Conservation (phyloP, 2,329 filamentous ascomycete species). For the Neonectria magnoliae region DNA sequence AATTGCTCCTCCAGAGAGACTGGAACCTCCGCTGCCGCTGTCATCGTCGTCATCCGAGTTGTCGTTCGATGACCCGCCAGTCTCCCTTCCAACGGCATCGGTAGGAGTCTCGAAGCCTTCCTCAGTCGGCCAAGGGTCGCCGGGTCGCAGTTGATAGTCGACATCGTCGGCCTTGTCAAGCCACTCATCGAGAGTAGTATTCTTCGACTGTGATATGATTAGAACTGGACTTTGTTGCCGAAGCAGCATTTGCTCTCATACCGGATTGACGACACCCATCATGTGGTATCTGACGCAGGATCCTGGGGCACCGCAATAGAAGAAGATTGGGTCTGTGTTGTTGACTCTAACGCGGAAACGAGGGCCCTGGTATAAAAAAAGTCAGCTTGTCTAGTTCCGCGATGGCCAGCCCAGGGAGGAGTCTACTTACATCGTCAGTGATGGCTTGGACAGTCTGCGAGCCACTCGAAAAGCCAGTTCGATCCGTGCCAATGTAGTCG, state of each 20-base stretch:
- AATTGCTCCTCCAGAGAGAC: conserved; percentile 59
- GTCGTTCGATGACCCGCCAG: conserved; percentile 17
- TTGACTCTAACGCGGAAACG: conserved; percentile 61
- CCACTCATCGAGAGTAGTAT: conserved; percentile 59
- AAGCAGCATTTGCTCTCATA: conserved; percentile 45
- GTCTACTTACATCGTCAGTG: conserved; percentile 53
- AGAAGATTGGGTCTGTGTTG: conserved; percentile 71
- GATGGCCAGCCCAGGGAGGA: not conserved
- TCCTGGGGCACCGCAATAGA: conserved; percentile 73
- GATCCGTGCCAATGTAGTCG: conserved; percentile 59
- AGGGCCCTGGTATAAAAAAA: conserved; percentile 48
- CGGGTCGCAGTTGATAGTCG: conserved; percentile 64
- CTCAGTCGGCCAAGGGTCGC: conserved; percentile 65
- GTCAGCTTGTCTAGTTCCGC: conserved; percentile 15
- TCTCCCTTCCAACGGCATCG: conserved; percentile 1
- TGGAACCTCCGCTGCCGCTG: conserved; percentile 4
- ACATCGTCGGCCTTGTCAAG: conserved; percentile 57
- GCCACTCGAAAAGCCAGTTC: conserved; percentile 65
- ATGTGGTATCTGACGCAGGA: conserved; percentile 75
- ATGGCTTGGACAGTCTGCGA: conserved; percentile 57
- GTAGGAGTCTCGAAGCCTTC: conserved; percentile 38
- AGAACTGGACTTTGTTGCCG: not conserved
- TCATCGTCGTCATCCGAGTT: conserved; percentile 11
- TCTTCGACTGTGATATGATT: conserved; percentile 51
- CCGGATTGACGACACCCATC: conserved; percentile 80